Base-by-base conservation (phyloP, 2,329 filamentous ascomycete species). In the Arthrocladium fulminans region DNA sequence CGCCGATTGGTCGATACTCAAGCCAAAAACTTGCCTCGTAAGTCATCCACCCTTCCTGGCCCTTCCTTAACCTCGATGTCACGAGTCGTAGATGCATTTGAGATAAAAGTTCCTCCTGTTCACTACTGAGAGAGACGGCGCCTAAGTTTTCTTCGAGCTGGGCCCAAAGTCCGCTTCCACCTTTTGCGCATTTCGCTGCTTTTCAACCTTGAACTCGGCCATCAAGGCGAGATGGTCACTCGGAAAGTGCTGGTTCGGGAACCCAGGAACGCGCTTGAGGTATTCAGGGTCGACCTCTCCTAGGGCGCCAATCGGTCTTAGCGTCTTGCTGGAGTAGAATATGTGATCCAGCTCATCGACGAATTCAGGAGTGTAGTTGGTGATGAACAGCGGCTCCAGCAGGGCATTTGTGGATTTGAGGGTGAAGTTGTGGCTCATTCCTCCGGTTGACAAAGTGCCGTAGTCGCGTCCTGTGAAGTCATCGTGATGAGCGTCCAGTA, bases 331-430 rank as follows among this genome's bases (percentile, higher is more conserved):
- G 49, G 88, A 89, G 68, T 94, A 98, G 88, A 89, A 97, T 60
- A 98, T 88, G 67, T 97, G 96, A 65, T 98, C 92, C 57, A 98
- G 85, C 49, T 94, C 86, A 53, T 88, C 89, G 45, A 80, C 79
- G 69, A 96, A 98, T n/a, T 81, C 81, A 1, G 92, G 89, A 12
- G 88, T 94, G 68, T 97, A 98, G 68, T 98, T 98, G 40, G 92
- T 98, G 66, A 95, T 98, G 3, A 81, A 81, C 59, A 97, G 72
- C 63, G 95, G 87, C 50, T 88, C 85, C 19, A 57, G 52, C 45
- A 94, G 83, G 54, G 85, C 79, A 29, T 80, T 79, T 2, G 88
- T 83, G 19, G 92, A 95, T 61, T 92, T 88, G 56, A 98, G 74
- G 61, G 84, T 90, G 73, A 97, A 98, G 0, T 89, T 88, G 66